Base-by-base conservation (phyloP, 108 stramenopile species). In the Skeletonema costatum region DNA sequence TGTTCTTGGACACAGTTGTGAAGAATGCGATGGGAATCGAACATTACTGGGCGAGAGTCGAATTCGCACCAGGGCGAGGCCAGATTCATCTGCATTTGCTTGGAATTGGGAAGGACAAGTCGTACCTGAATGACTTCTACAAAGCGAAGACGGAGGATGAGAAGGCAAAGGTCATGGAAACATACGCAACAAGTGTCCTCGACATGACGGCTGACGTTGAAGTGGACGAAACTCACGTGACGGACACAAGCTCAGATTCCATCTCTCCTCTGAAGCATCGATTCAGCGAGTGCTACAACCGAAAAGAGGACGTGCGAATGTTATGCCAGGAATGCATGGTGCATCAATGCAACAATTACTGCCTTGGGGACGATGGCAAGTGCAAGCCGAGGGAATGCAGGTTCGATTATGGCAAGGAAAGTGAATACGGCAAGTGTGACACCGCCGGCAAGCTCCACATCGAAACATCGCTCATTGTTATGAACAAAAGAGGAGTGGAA, bases 31-130 rank as follows among this genome's bases (percentile, higher is more conserved):
- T 80, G 12, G 66, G 48, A 16, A 68, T 80, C 13, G 44, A 74
- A 4, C 39, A 74, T 48, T 80, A 74, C 44, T 74, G 72, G 73
- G 72, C 48, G 19, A 53, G 78, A 10, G 53, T 80, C 0, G 78
- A 80, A 39, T 80, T 80, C 19, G 66, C 74, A 9, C 66, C 66
- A 46, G 66, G 67, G 3, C 14, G 74, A 17, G 74, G 74, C 13
- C 50, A 73, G 44, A 74, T 80, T 44, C 78, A 80, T 13, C 17
- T 74, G 7, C 73, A 80, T 60, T 9, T 80, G 10, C n/a, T 80
- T 19, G 78, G 48, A 11, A 73, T 80, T 21, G 66, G 19, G 29
- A 46, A 31, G 29, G 30, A 78, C 29, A 41, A 63, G 32, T 32
- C 75, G 13, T 76, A 68, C 30, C 19, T 76, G 38, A 19, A 68